Evolutionary conservation across 331 rosid species (phyloP), one percentile per base, ranked within the genome.

Genomic region (Pyrus hybrid): DNA sequence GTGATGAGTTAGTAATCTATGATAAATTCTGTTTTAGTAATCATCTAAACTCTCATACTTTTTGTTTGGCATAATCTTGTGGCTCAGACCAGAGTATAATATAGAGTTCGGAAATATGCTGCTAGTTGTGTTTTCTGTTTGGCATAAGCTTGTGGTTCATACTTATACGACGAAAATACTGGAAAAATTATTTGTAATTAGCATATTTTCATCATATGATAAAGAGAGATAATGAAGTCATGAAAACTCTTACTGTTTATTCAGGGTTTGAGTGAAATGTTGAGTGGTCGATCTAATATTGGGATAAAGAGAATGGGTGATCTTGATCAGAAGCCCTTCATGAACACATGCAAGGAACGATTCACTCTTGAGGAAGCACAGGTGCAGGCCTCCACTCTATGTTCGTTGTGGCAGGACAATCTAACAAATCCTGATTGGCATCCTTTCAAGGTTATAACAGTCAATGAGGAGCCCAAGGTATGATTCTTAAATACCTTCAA

Each of bases 301-400:
- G 96, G 93, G 78, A 80, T 91, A 54, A 95, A 90, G 84, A 89
- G 96, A 84, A 92, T 95, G 99, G 97, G 99, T 37, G 99, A 92
- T 62, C 85, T 92, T 21, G 97, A 95, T 82, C 71, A 77, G 66
- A 89, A 90, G 76, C 86, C 90, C 32, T 95, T 95, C 79, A 71
- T 85, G 57, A 70, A 80, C 22, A 22, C 69, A 35, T 90, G 90
- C 89, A 95, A 89, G 87, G 75, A 88, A 72, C 84, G 67, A 77
- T 87, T 68, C 76, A 30, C 84, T 79, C 76, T 7, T 3, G 90
- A 80, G 70, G 96, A 95, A 67, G 89, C 92, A 76, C 76, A 78
- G 77, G 35, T 87, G 67, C 82, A 90, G 83, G 97, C 83, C 70
- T 67, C 83, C 23, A 91, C 86, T 80, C 83, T 92, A 28, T 90